Evolutionary conservation across 805 yeast species (phyloP), one percentile per base, ranked within the genome.

Genomic region (Wickerhamomyces bisporus): DNA sequence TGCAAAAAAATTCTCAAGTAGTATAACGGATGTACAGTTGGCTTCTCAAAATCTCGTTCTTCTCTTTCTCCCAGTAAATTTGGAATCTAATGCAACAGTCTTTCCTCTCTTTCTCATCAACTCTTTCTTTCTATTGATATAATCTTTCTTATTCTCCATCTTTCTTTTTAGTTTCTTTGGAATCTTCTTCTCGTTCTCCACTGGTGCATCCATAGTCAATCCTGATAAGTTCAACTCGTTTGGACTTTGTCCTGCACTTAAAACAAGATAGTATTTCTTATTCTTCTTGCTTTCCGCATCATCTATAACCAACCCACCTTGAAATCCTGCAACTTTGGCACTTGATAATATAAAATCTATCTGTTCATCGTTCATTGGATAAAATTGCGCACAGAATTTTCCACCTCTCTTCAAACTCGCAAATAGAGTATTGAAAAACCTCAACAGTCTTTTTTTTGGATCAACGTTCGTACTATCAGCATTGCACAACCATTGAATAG

Each of bases 401-500:
- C 98, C 98, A 34, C 98, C 98, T 57, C 95, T 76, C 55, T 77
- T 82, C 61, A 93, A 69, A 26, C 87, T 69, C 0, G 96, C 87
- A 61, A 86, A 93, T 36, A 93, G 67, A 0, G 96, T 81, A 60
- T 85, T 84, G 71, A 93, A 93, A 55, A 93, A 93, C 33, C 84
- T 67, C 62, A 81, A 66, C 38, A 87, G 63, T 60, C 98, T 77
- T 53, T 73, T 74, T 56, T 82, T 81, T 17, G 98, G 98, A 55
- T 89, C 95, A 38, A 79, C 81, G 28, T 71, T 69, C 3, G 86
- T 62, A 6, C 86, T 73, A 60, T 93, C 98, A 3, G 98, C 98
- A 59, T 93, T 93, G 67, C 97, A 89, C 30, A 93, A 74, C 98
- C 98, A 93, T 61, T 93, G 98, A 36, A 93, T 88, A 11, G 94